Conservation (phyloP, 768 basidiomycete genomes). For the Termitomyces heimii region DNA sequence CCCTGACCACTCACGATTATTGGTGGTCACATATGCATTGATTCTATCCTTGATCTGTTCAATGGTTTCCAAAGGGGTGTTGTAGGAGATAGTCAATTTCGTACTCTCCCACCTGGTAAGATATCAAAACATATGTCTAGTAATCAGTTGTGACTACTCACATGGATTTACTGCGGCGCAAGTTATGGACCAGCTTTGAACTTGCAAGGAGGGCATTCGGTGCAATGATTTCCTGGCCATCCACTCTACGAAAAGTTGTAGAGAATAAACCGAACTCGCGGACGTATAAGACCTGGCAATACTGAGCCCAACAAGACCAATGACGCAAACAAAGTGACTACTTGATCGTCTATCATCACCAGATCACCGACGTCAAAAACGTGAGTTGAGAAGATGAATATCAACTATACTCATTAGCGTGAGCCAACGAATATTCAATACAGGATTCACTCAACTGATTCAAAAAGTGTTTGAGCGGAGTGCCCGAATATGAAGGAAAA, state of each 20-base stretch:
- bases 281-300: slow-evolving; percentile 40
- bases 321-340: slow-evolving; percentile 14
- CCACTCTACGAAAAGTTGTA: slow-evolving; percentile 73
- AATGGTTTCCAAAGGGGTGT: slow-evolving; percentile 64
- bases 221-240: slow-evolving; percentile 75
- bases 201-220: slow-evolving; percentile 69
- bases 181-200: slow-evolving; percentile 72
- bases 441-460: slow-evolving; percentile 45
- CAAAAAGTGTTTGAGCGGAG: slow-evolving; percentile 73
- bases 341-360: slow-evolving; percentile 75
- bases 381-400: slow-evolving; percentile 83
- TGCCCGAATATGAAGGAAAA: slow-evolving; percentile 85
- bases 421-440: background rate
- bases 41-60: slow-evolving; percentile 61
- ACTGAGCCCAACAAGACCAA: background rate
- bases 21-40: slow-evolving; percentile 50
- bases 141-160: slow-evolving; percentile 21
- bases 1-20: slow-evolving; percentile 70
- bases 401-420: slow-evolving; percentile 38
- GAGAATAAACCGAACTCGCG: slow-evolving; percentile 79
- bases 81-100: slow-evolving; percentile 56
- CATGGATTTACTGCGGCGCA: slow-evolving; percentile 72
- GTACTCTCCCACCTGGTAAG: slow-evolving; percentile 59
- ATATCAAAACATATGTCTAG: background rate
- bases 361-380: slow-evolving; percentile 83